Conservation (phyloP, 73 alveolate genomes). For the Blepharisma stoltei region DNA sequence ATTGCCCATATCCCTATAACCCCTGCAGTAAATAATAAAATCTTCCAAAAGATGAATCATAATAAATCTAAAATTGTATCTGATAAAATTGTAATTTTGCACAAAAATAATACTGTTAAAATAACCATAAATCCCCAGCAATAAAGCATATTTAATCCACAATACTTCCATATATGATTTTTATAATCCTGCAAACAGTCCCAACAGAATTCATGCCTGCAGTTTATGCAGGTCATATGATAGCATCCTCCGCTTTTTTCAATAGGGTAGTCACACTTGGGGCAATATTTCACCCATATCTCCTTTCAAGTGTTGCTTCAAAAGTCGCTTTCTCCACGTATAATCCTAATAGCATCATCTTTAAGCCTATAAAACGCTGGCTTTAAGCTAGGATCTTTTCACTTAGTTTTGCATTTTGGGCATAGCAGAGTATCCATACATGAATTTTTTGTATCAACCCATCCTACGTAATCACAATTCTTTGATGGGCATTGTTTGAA, state of each 20-base stretch:
- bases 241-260: constrained; percentile 79
- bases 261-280: constrained; percentile 69
- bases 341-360: neutral
- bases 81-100: too few species aligned
- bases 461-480: neutral
- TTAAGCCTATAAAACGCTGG: neutral
- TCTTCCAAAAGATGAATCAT: too few species aligned
- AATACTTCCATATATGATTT: neutral
- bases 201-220: constrained; percentile 86
- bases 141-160: neutral
- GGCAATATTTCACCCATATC: constrained; percentile 51
- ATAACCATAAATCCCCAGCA: neutral
- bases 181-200: constrained; percentile 69
- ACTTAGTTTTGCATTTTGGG: neutral
- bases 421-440: neutral
- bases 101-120: neutral
- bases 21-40: too few species aligned
- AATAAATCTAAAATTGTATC: too few species aligned
- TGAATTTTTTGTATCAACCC: neutral
- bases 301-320: neutral
- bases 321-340: neutral
- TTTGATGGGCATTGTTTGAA: neutral
- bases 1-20: too few species aligned
- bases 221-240: constrained; percentile 78
- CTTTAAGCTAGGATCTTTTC: neutral